These are phyloP conservation scores for Nigrograna mackinnonii DNA, from an alignment of 2,329 filamentous ascomycete species.

Conservation along the genomic window DNA sequence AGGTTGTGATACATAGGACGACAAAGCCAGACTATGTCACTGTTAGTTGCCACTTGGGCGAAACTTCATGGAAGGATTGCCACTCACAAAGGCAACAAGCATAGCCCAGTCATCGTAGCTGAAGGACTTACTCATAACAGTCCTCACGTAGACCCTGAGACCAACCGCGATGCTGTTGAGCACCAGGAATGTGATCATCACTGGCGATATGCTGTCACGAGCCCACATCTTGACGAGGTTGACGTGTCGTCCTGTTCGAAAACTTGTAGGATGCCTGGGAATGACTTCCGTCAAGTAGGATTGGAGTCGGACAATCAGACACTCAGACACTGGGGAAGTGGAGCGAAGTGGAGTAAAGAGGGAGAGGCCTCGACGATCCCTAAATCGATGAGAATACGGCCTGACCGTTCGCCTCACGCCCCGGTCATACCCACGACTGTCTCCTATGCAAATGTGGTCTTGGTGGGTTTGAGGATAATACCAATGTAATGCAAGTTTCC, in stretches of 20 bases:
- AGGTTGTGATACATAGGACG: conserved; percentile 4
- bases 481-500: no score
- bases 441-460: no score
- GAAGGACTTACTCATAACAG: conserved; percentile 4
- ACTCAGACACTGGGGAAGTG: conserved; percentile 1
- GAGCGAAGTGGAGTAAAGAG: conserved; percentile 5
- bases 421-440: no score
- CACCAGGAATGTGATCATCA: conserved; percentile 7
- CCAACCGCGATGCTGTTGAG: conserved; percentile 4
- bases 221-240: conserved; percentile 5
- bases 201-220: conserved; percentile 4
- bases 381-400: no score
- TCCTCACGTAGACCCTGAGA: conserved; percentile 5
- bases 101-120: conserved; percentile 9
- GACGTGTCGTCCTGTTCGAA: neutral
- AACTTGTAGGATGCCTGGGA: conserved; percentile 2
- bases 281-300: conserved; percentile 1
- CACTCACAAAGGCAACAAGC: conserved; percentile 6
- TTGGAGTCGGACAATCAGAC: no score
- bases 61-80: neutral
- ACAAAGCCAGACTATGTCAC: conserved; percentile 7
- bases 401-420: no score
- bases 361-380: conserved; percentile 2
- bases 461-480: no score
- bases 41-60: conserved; percentile 1